phyloP scores from a whole-genome alignment of 306 rosid genomes.

The Prunus mongolica region DNA sequence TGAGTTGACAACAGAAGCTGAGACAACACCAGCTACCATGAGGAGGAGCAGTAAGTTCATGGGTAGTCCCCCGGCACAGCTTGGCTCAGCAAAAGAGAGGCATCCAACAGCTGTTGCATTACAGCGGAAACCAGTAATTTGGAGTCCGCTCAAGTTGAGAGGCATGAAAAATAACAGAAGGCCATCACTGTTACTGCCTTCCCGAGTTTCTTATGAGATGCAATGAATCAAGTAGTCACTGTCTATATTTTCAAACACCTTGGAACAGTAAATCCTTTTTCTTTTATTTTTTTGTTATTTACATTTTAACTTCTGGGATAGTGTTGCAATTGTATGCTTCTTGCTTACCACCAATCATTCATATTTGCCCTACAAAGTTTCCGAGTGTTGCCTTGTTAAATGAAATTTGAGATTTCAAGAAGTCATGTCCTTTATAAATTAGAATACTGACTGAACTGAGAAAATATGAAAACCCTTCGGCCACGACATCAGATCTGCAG shows the following conservation, averaged over 20 bases:
- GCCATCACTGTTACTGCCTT: slow-evolving; percentile 65
- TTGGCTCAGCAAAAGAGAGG: slow-evolving; percentile 38
- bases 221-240: slow-evolving; percentile 27
- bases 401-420: neutral
- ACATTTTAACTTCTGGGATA: slow-evolving; percentile 1
- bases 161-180: slow-evolving; percentile 47
- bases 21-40: slow-evolving; percentile 59
- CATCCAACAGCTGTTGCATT: slow-evolving; percentile 49
- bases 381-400: neutral
- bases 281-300: neutral
- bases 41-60: slow-evolving; percentile 77
- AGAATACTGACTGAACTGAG: neutral
- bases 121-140: slow-evolving; percentile 56
- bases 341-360: slow-evolving; percentile 30
- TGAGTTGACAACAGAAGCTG: slow-evolving; percentile 42
- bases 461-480: neutral
- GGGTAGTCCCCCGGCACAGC: slow-evolving; percentile 65
- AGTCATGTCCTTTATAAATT: neutral
- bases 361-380: neutral
- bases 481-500: too few species aligned
- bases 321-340: slow-evolving; percentile 34
- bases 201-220: slow-evolving; percentile 45
- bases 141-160: slow-evolving; percentile 87
- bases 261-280: neutral
- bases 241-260: slow-evolving; percentile 9